phyloP scores from a whole-genome alignment of 2,329 filamentous ascomycete genomes.

The Decorospora gaudefroyi region DNA sequence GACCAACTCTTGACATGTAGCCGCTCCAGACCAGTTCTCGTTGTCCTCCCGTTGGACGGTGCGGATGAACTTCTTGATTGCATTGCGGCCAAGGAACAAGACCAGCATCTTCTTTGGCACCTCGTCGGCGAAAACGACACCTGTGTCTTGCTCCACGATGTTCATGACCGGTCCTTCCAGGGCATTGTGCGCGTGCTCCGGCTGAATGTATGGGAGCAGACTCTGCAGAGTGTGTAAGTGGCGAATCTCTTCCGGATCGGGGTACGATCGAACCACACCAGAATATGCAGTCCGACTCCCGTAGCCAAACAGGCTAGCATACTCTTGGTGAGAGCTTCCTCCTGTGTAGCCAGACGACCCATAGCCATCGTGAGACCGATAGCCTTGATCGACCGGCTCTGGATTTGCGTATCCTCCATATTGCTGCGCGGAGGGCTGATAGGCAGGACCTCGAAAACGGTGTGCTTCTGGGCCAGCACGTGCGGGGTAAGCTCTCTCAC shows the following conservation, averaged over 20 bases:
- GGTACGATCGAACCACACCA: conserved; percentile 8
- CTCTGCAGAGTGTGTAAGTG: conserved; percentile 20
- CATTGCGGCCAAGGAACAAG: conserved; percentile 22
- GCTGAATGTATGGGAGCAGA: conserved; percentile 23
- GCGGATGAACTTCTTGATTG: conserved; percentile 21
- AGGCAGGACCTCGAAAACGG: neutral
- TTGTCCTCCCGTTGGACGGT: conserved; percentile 22
- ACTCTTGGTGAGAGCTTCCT: neutral
- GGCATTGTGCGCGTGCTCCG: conserved; percentile 16
- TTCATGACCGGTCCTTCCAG: conserved; percentile 13
- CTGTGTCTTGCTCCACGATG: conserved; percentile 21
- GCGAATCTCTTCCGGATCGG: conserved; percentile 28
- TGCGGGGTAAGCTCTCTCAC: conserved; percentile 3
- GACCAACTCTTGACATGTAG: conserved; percentile 15
- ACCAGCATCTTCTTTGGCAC: conserved; percentile 28
- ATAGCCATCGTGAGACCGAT: neutral
- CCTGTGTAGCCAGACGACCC: conserved; percentile 2
- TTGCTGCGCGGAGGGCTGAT: neutral
- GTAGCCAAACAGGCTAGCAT: neutral
- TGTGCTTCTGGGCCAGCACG: neutral
- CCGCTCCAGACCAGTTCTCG: conserved; percentile 6
- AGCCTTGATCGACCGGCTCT: neutral
- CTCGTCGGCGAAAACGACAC: conserved; percentile 1
- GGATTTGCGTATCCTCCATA: neutral
- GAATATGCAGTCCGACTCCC: neutral